Conservation (phyloP, 2,329 filamentous ascomycete genomes). For the Ascochyta fabae region DNA sequence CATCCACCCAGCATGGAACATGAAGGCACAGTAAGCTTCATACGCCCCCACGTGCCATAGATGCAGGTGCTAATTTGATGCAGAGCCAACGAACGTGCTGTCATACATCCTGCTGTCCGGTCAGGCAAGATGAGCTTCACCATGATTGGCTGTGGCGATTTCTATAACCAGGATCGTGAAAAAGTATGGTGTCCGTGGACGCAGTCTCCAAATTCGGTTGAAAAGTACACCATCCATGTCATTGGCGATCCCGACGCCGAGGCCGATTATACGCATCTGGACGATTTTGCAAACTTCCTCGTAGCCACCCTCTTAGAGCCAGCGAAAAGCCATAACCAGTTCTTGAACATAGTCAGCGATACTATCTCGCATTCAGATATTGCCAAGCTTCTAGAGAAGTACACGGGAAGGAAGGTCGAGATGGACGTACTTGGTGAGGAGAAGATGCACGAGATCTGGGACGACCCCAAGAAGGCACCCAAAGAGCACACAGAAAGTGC, state of each 20-base stretch:
- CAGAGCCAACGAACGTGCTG: slow-evolving; percentile 17
- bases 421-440: slow-evolving; percentile 1
- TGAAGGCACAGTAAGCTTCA: not conserved
- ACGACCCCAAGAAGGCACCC: not conserved
- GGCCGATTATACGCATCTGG: slow-evolving; percentile 32
- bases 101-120: slow-evolving; percentile 26
- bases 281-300: slow-evolving; percentile 36
- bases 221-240: slow-evolving; percentile 29
- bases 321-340: slow-evolving; percentile 26
- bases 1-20: slow-evolving; percentile 11
- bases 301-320: slow-evolving; percentile 32
- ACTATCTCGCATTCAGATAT: slow-evolving; percentile 31
- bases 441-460: slow-evolving; percentile 27
- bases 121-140: slow-evolving; percentile 39
- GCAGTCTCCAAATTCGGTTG: slow-evolving; percentile 15
- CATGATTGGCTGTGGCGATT: slow-evolving; percentile 41
- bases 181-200: slow-evolving; percentile 37
- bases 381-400: not conserved
- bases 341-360: slow-evolving; percentile 34
- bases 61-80: not conserved
- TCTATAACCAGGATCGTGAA: slow-evolving; percentile 41
- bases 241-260: slow-evolving; percentile 30
- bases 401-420: not conserved
- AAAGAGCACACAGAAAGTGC: slow-evolving; percentile 5
- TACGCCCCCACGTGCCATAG: too few species aligned